Conservation (phyloP, 257 asterid genomes). For the Fraxinus anomala region DNA sequence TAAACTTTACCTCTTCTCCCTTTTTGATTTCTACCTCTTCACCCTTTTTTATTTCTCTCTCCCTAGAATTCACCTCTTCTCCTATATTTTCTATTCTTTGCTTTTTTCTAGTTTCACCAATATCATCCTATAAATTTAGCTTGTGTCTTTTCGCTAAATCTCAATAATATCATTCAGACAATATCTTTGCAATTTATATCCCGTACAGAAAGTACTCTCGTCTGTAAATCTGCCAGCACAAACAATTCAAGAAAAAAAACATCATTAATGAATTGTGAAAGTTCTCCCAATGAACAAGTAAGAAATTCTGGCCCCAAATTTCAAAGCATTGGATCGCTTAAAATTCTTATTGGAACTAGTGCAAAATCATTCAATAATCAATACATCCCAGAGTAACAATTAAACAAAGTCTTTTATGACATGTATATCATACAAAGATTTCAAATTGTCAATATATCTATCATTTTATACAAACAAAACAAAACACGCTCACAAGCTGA, state of each 20-base stretch:
- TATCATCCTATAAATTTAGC: background rate
- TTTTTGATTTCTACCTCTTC: background rate
- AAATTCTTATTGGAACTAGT: background rate
- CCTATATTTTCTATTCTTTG: too few species aligned
- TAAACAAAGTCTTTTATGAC: background rate
- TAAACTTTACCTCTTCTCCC: conserved; percentile 20
- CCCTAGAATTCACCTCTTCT: background rate
- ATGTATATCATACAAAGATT: background rate
- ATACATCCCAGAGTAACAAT: background rate
- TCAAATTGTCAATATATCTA: background rate
- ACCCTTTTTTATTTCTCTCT: background rate
- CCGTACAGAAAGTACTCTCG: background rate
- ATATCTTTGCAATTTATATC: background rate
- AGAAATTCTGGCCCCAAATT: background rate
- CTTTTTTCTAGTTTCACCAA: background rate
- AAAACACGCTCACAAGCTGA: background rate
- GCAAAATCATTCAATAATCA: conserved; percentile 6
- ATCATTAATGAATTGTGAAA: background rate
- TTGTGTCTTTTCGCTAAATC: background rate
- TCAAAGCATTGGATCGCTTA: conserved; percentile 21
- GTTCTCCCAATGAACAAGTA: background rate
- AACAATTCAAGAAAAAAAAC: background rate
- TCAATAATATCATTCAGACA: background rate
- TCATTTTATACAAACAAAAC: background rate
- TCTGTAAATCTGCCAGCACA: conserved; percentile 20